phyloP scores from a whole-genome alignment of 768 basidiomycete species.

The Rhizopogon vinicolor region DNA sequence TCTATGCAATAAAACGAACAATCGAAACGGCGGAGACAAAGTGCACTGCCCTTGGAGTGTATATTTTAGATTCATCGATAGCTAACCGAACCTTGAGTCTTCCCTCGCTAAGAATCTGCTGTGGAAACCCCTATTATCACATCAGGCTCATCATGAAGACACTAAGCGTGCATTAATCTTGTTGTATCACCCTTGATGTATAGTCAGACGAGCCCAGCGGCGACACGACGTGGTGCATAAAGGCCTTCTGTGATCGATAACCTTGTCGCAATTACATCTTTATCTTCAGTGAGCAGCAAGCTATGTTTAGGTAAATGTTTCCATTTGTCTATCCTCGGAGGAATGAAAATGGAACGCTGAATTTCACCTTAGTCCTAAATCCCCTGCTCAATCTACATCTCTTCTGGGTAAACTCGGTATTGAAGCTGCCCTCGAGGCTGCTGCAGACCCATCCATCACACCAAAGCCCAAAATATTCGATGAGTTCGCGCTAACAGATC shows the following conservation, averaged over 20 bases:
- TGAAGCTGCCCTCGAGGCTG: slow-evolving; percentile 46
- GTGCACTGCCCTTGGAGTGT: too few relatives aligned
- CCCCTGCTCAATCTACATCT: slow-evolving; percentile 40
- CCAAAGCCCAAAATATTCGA: slow-evolving; percentile 50
- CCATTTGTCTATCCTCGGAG: background rate
- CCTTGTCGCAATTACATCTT: background rate
- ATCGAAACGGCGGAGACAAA: too few relatives aligned
- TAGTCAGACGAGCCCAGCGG: background rate
- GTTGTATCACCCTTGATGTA: background rate
- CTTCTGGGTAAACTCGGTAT: slow-evolving; percentile 62
- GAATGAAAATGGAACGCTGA: background rate
- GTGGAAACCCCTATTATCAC: background rate
- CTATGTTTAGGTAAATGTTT: background rate
- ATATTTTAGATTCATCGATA: too few relatives aligned
- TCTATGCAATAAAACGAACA: too few relatives aligned
- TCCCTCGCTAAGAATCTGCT: too few relatives aligned
- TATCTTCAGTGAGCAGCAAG: background rate
- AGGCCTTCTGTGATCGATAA: background rate
- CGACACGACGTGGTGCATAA: background rate
- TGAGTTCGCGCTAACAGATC: slow-evolving; percentile 53
- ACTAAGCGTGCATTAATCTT: background rate
- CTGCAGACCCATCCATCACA: slow-evolving; percentile 26
- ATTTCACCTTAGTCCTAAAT: slow-evolving; percentile 3
- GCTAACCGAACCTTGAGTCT: too few relatives aligned
- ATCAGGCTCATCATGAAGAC: background rate